Conservation (phyloP, 495 filamentous ascomycete species). For the Talaromyces stipitatus region DNA sequence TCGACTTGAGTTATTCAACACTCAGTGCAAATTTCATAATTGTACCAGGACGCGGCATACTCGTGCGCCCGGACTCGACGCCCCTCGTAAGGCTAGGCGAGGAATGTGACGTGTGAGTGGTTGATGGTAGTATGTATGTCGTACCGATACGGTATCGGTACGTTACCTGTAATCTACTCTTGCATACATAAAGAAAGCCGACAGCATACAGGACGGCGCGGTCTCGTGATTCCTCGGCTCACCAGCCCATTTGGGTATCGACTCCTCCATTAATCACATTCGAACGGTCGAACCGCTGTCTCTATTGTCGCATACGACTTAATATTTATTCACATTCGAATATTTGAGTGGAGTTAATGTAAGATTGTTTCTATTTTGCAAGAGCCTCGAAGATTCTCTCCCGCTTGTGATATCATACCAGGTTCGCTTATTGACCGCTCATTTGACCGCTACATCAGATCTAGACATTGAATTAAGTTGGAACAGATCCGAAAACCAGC, state of each 20-base stretch:
- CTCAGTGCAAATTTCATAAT: not conserved
- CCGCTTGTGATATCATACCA: too few species aligned
- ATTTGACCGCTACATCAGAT: too few species aligned
- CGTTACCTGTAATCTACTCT: not conserved
- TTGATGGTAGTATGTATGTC: not conserved
- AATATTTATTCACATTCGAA: not conserved
- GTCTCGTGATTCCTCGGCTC: conserved; percentile 1
- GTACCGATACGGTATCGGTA: not conserved
- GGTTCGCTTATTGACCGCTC: too few species aligned
- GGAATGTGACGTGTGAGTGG: not conserved
- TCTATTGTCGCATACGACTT: not conserved
- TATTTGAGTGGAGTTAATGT: too few species aligned
- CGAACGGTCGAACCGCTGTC: not conserved
- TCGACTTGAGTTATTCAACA: not conserved
- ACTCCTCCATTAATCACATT: not conserved
- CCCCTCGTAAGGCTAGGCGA: not conserved
- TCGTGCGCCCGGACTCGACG: not conserved
- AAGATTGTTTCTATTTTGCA: too few species aligned
- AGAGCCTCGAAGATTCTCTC: too few species aligned
- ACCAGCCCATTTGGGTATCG: not conserved
- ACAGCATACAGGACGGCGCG: not conserved
- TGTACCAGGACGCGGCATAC: not conserved
- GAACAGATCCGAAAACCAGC: too few species aligned
- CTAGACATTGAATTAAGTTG: too few species aligned
- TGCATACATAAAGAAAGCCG: not conserved